Evolutionary conservation across 805 yeast species (phyloP), one percentile per base, ranked within the genome.

Genomic region (Ogataea degrootiae): DNA sequence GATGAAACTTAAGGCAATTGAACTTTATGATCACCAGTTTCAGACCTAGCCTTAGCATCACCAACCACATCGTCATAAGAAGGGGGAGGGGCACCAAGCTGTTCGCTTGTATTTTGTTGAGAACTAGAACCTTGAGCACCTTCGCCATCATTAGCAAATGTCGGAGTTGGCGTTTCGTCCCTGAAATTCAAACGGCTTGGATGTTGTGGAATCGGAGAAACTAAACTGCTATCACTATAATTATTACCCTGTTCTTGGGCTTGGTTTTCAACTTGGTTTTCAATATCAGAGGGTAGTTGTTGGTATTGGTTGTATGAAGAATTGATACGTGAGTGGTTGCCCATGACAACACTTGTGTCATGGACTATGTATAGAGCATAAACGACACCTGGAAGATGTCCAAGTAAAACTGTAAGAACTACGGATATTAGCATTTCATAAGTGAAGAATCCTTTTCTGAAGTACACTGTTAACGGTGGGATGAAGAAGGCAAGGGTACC

Each of bases 391-490:
- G 80, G 80, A 37, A 78, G 50, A 53, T 75, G 77, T 2, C 80
- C 80, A 34, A 77, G 60, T 23, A 75, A 40, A 21, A 74, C 40
- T 39, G 75, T 73, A 41, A 78, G 67, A 26, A 73, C 41, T 23
- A 76, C 60, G 45, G 72, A 67, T 22, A 77, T 61, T 33, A 71
- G 49, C 15, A 79, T 68, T 54, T 85, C 87, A 34, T 68, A 59
- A 2, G 84, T 71, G 55, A 79, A 80, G 15, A 77, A 45, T 1
- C 94, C 94, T 42, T 80, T 68, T 59, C 89, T 73, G 35, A 83
- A 71, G 63, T 81, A 66, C 11, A 86, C 90, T 0, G 91, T 87
- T 12, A 85, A 69, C 0, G 94, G 94, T 2, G 95, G 94, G 59
- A 83, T 73, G 43, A 85, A 70, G 43, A 84, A 73, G 3, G 88